A percentile compares a stretch with the other conserved stretches of the same genome.
Evolutionary conservation across 2,329 filamentous ascomycete genomes (phyloP).

Genomic region (Pseudocercospora pini-densiflorae): DNA sequence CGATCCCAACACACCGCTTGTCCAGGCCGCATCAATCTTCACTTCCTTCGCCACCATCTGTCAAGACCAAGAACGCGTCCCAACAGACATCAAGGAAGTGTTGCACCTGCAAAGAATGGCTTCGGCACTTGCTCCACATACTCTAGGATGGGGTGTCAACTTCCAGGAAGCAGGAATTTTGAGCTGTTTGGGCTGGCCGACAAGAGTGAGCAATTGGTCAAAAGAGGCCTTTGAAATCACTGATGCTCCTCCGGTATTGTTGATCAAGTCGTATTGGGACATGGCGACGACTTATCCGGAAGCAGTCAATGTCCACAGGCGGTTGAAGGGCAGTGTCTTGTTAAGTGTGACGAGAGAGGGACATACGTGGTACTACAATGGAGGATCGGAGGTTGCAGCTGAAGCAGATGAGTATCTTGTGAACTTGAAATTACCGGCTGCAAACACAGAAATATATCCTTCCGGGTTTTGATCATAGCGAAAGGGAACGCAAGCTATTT

Average conservation of each 20-base stretch:
- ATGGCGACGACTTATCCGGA: not conserved
- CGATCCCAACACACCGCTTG: not conserved
- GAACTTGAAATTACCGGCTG: not conserved
- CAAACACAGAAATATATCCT: not conserved
- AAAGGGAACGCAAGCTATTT: no score
- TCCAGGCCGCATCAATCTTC: not conserved
- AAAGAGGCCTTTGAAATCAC: no score
- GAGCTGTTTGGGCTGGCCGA: not conserved
- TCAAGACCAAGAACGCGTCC: not conserved
- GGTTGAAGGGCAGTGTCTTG: not conserved
- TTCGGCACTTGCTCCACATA: not conserved
- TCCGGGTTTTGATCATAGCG: no score
- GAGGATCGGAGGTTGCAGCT: not conserved
- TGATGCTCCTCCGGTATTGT: not conserved
- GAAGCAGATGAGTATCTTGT: not conserved
- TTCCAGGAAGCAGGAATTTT: not conserved
- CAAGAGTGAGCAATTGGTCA: not conserved
- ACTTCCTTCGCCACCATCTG: not conserved
- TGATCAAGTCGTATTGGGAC: not conserved
- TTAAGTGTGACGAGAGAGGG: not conserved
- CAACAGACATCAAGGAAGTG: not conserved
- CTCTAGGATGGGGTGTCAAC: not conserved
- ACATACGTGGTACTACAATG: not conserved
- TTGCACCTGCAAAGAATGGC: not conserved
- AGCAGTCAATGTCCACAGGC: not conserved